Percentiles rank a stretch among this genome's conserved stretches.
Evolutionary conservation across 768 basidiomycete species (phyloP).

Genomic region (Naematelia encephala): DNA sequence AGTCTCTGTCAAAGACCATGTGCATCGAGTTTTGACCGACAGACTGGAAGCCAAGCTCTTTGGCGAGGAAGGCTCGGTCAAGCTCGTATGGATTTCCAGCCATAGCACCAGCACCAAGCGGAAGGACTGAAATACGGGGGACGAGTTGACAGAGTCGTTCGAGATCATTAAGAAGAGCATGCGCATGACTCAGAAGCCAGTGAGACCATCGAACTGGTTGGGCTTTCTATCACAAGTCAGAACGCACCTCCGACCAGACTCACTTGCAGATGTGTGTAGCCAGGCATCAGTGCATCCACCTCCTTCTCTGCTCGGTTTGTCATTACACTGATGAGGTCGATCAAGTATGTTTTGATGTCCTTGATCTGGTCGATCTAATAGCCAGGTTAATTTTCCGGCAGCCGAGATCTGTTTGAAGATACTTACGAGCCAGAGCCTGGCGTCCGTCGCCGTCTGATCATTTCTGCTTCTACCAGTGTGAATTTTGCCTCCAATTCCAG

Average conservation of each 20-base stretch:
- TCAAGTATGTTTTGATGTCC: conserved; percentile 65
- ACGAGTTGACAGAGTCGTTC: conserved; percentile 76
- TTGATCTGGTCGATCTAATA: conserved; percentile 63
- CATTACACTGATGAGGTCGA: conserved; percentile 78
- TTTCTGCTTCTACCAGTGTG: conserved; percentile 97
- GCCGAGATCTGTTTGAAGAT: background rate
- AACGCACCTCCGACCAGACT: too few species aligned
- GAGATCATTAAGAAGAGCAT: conserved; percentile 85
- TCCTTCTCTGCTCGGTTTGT: conserved; percentile 91
- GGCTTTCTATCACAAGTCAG: conserved; percentile 87
- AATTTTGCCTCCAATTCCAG: conserved; percentile 81
- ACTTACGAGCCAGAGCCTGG: conserved; percentile 82
- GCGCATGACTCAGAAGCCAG: conserved; percentile 88
- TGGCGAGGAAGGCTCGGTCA: conserved; percentile 86
- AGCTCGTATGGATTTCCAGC: conserved; percentile 95
- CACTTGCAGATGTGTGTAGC: conserved; percentile 79
- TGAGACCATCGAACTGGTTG: conserved; percentile 99
- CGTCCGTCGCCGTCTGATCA: conserved; percentile 97
- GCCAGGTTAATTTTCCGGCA: conserved; percentile 2
- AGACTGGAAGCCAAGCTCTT: conserved; percentile 81
- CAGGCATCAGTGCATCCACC: conserved; percentile 83
- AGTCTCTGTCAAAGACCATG: conserved; percentile 95
- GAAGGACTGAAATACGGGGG: conserved; percentile 87
- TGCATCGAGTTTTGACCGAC: conserved; percentile 95
- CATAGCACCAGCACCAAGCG: conserved; percentile 88